These are phyloP conservation scores for Sporothrix brasiliensis DNA, from an alignment of 2,329 filamentous ascomycete species.

Conservation along the genomic window DNA sequence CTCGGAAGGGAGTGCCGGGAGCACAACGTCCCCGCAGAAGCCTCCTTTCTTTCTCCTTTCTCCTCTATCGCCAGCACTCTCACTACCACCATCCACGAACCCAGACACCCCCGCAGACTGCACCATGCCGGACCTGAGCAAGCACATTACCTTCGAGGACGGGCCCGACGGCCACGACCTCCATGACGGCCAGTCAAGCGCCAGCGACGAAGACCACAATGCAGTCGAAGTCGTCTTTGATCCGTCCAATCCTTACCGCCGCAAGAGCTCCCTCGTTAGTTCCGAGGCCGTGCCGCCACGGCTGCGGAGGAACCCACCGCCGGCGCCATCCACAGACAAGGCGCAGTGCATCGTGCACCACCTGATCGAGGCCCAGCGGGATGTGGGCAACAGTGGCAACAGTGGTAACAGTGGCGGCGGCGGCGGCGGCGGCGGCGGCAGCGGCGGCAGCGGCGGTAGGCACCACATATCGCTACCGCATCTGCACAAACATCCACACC, in stretches of 20 bases:
- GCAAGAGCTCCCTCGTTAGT: conserved; percentile 66
- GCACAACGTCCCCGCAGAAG: background rate
- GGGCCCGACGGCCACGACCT: conserved; percentile 44
- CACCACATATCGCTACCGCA: conserved; percentile 30
- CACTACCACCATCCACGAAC: background rate
- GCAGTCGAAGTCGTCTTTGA: conserved; percentile 66
- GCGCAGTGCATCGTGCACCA: conserved; percentile 68
- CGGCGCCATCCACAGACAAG: conserved; percentile 40
- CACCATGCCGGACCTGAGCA: conserved; percentile 21
- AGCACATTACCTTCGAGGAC: conserved; percentile 27
- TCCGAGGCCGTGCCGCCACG: conserved; percentile 50
- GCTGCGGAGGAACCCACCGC: conserved; percentile 40
- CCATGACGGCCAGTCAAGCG: conserved; percentile 49
- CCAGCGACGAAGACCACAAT: conserved; percentile 56
- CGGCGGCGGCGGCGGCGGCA: conserved; percentile 36
- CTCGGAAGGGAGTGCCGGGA: background rate
- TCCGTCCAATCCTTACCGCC: conserved; percentile 60
- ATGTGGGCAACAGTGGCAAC: conserved; percentile 38
- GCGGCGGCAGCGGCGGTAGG: conserved; percentile 36
- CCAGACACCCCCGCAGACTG: background rate
- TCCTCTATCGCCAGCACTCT: background rate
- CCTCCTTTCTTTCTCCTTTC: background rate
- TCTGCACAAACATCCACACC: conserved; percentile 17
- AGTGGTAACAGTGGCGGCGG: conserved; percentile 36
- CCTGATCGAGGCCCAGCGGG: conserved; percentile 61